These are phyloP conservation scores for Nannochloropsis salina DNA, from an alignment of 108 stramenopile genomes.

Conservation along the genomic window DNA sequence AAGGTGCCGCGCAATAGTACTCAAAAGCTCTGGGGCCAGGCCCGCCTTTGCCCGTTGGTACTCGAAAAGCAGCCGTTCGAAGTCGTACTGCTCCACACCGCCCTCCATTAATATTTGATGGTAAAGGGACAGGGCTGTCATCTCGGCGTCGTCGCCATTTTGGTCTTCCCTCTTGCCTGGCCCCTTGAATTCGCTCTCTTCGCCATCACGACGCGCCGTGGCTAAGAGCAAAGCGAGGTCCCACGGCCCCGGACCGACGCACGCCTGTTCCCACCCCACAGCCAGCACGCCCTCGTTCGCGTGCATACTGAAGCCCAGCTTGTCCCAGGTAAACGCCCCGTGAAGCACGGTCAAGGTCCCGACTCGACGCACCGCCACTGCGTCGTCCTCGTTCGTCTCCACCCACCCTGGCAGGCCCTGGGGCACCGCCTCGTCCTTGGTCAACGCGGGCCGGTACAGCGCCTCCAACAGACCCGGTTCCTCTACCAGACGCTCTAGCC, in stretches of 20 bases:
- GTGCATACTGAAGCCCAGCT: background rate
- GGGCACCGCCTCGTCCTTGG: background rate
- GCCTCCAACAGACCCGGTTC: background rate
- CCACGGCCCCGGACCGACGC: background rate
- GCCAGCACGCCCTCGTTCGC: background rate
- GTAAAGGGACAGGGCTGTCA: background rate
- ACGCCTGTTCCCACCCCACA: background rate
- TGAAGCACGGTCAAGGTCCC: background rate
- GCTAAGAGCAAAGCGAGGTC: slow-evolving; percentile 12
- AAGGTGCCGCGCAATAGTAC: background rate
- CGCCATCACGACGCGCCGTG: background rate
- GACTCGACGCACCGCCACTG: background rate
- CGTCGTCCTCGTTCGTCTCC: background rate
- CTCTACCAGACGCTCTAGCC: background rate
- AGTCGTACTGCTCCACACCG: background rate
- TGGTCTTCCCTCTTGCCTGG: background rate
- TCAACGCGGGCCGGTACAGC: background rate
- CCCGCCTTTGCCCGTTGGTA: slow-evolving; percentile 1
- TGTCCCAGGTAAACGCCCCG: background rate
- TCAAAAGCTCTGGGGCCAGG: slow-evolving; percentile 5
- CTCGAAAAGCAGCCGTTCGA: background rate
- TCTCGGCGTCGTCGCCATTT: background rate
- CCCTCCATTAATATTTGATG: background rate
- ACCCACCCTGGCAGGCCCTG: background rate
- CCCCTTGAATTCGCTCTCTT: background rate